Evolutionary conservation across 345 rosid species (phyloP).

Genomic region (Limnanthes douglasii): DNA sequence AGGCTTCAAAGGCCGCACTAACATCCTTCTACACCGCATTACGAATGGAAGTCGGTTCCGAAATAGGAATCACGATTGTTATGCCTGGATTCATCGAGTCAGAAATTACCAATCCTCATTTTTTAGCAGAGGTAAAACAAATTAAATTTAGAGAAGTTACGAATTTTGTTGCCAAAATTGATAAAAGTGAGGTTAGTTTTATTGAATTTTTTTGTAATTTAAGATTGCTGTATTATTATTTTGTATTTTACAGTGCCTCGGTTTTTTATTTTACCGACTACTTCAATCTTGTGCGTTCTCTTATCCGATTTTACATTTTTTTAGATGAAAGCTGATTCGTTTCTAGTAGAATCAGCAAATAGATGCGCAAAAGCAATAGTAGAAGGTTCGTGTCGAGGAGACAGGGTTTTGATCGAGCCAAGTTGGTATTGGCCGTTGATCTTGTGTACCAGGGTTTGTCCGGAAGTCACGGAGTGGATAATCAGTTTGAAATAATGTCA

Average conservation of each 20-base stretch:
- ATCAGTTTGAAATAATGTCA: no score
- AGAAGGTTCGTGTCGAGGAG: slow-evolving; percentile 29
- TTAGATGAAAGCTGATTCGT: slow-evolving; percentile 12
- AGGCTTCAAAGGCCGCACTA: slow-evolving; percentile 45
- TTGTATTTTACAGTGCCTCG: slow-evolving; percentile 4
- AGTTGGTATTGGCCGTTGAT: no score
- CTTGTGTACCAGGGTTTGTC: no score
- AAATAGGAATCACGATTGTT: slow-evolving; percentile 32
- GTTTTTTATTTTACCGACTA: no score
- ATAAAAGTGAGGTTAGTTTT: no score
- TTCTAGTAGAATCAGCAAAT: slow-evolving; percentile 14
- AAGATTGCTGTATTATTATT: neutral
- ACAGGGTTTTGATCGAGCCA: slow-evolving; percentile 25
- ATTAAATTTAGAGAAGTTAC: no score
- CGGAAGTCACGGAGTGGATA: no score
- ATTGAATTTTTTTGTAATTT: no score
- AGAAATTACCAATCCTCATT: slow-evolving; percentile 13
- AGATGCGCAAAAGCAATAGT: slow-evolving; percentile 23
- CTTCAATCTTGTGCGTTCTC: no score
- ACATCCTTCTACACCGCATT: slow-evolving; percentile 29
- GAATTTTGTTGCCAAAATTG: no score
- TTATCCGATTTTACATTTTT: no score
- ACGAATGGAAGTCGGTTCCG: slow-evolving; percentile 26
- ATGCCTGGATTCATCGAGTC: slow-evolving; percentile 24
- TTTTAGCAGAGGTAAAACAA: slow-evolving; percentile 2